Evolutionary conservation across 2,329 filamentous ascomycete species (phyloP).

Genomic region (Parafenestella ontariensis): DNA sequence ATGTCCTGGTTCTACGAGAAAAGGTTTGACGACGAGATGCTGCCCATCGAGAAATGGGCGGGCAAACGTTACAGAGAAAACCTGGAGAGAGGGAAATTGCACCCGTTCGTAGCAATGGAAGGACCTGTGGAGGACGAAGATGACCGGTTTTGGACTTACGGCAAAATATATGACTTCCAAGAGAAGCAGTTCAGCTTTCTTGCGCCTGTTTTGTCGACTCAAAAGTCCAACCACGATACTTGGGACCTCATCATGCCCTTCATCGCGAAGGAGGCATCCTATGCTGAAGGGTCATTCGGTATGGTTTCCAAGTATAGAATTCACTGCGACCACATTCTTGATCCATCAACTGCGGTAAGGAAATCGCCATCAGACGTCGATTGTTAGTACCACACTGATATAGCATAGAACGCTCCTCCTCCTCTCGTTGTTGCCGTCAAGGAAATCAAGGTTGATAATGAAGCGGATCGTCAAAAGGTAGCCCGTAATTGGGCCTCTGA

Average conservation of each 20-base stretch:
- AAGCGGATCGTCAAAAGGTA: constrained; percentile 4
- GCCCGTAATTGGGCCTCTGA: constrained; percentile 17
- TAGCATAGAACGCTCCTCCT: not conserved
- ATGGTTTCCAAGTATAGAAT: constrained; percentile 12
- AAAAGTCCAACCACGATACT: not conserved
- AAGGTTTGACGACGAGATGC: too few relatives aligned
- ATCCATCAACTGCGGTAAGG: not conserved
- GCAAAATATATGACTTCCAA: too few relatives aligned
- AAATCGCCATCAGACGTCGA: constrained; percentile 8
- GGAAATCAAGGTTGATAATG: constrained; percentile 4
- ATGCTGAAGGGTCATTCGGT: constrained; percentile 11
- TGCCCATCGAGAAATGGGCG: too few relatives aligned
- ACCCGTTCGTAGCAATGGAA: too few relatives aligned
- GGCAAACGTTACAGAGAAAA: too few relatives aligned
- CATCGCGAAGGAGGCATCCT: not conserved
- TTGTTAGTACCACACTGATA: not conserved
- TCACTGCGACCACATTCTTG: not conserved
- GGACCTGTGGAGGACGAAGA: too few relatives aligned
- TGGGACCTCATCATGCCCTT: constrained; percentile 5
- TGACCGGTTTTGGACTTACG: too few relatives aligned
- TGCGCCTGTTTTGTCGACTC: too few relatives aligned
- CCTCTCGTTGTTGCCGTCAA: constrained; percentile 17
- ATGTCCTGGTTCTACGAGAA: too few relatives aligned
- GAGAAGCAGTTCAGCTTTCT: too few relatives aligned
- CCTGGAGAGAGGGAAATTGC: too few relatives aligned